These are phyloP conservation scores for Volvariella surrecta DNA, from an alignment of 1,284 basidiomycete genomes.

Conservation along the genomic window DNA sequence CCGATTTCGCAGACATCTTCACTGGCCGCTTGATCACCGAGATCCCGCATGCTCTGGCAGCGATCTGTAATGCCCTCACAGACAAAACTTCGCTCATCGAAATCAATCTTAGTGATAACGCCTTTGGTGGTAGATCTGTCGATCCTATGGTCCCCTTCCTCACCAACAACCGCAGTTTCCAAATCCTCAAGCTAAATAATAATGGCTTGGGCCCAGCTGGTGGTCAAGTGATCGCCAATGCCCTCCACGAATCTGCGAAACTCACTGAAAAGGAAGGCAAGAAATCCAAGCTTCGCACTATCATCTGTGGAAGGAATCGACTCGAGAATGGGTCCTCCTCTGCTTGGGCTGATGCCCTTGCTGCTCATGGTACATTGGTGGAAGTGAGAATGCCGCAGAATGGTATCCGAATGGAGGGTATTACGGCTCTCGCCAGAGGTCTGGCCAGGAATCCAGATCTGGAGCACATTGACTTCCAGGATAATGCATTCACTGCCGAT, in stretches of 20 bases:
- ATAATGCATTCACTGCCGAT: slow-evolving; percentile 86
- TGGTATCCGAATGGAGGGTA: slow-evolving; percentile 92
- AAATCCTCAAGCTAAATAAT: slow-evolving; percentile 89
- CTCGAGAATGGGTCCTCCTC: slow-evolving; percentile 86
- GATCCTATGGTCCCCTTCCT: slow-evolving; percentile 93
- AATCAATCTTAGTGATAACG: slow-evolving; percentile 93
- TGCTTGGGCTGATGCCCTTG: slow-evolving; percentile 85
- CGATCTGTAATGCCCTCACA: slow-evolving; percentile 84
- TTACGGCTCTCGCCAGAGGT: slow-evolving; percentile 75
- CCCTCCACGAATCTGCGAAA: slow-evolving; percentile 73
- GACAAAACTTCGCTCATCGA: slow-evolving; percentile 77
- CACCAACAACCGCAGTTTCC: slow-evolving; percentile 69
- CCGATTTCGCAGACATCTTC: slow-evolving; percentile 97
- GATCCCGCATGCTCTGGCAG: slow-evolving; percentile 85
- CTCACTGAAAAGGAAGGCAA: slow-evolving; percentile 61
- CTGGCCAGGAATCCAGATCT: slow-evolving; percentile 64
- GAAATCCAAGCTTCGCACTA: slow-evolving; percentile 63
- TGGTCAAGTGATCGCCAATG: slow-evolving; percentile 80
- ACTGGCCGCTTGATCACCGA: slow-evolving; percentile 94
- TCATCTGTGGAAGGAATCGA: slow-evolving; percentile 93
- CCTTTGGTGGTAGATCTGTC: slow-evolving; percentile 93
- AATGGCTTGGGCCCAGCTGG: slow-evolving; percentile 95
- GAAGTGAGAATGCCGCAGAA: slow-evolving; percentile 96
- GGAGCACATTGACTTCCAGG: slow-evolving; percentile 85
- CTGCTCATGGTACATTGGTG: slow-evolving; percentile 71